A percentile compares a stretch with the other conserved stretches of the same genome.
These are phyloP conservation scores for Yamadazyma diddensiae DNA, from an alignment of 1,139 yeast species.

Conservation along the genomic window DNA sequence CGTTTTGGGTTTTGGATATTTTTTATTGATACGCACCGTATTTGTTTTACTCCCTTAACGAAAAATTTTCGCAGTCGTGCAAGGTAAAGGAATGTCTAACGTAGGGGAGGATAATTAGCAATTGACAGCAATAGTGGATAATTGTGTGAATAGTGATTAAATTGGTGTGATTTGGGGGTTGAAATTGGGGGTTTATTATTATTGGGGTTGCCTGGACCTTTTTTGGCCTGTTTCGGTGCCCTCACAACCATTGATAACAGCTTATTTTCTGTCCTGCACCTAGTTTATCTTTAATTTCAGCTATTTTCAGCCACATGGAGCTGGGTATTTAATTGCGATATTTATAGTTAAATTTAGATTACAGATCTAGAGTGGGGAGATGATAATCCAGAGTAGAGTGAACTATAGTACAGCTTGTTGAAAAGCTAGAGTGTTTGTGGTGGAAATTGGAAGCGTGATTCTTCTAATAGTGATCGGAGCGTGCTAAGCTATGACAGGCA, in stretches of 20 bases:
- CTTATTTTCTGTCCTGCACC: conserved; percentile 1
- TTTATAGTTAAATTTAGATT: no score
- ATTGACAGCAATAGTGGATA: no score
- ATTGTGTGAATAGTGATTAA: neutral
- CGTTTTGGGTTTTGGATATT: neutral
- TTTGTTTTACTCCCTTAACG: conserved; percentile 6
- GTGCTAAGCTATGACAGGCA: no score
- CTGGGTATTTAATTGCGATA: no score
- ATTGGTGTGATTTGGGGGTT: neutral
- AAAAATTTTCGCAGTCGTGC: conserved; percentile 9
- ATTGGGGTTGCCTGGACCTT: neutral
- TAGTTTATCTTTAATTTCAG: neutral
- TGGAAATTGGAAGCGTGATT: no score
- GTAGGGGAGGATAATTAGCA: neutral
- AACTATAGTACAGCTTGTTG: no score
- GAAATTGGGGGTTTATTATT: neutral
- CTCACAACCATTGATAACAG: conserved; percentile 1
- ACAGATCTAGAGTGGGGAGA: no score
- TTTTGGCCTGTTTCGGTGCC: neutral
- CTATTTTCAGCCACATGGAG: neutral
- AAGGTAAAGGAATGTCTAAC: neutral
- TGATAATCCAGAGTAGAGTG: no score
- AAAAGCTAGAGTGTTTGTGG: no score
- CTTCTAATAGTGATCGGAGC: no score
- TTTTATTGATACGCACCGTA: conserved; percentile 1